phyloP scores from a whole-genome alignment of 2,329 filamentous ascomycete genomes.

The Aspergillus sp. region DNA sequence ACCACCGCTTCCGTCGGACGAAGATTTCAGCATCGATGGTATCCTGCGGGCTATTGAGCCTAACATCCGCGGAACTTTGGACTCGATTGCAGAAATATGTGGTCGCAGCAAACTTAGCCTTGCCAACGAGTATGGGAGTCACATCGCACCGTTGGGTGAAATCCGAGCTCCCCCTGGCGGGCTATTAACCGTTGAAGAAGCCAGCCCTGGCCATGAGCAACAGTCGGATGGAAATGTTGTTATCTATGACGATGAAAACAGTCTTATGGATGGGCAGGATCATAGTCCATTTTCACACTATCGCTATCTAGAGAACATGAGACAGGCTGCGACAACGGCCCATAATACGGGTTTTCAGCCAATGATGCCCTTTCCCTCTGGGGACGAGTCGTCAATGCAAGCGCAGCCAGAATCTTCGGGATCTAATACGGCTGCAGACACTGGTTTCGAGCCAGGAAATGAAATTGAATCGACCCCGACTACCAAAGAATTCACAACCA shows the following conservation, averaged over 20 bases:
- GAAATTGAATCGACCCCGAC: constrained; percentile 6
- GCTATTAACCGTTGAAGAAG: constrained; percentile 41
- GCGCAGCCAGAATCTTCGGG: constrained; percentile 9
- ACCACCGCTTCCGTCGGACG: constrained; percentile 40
- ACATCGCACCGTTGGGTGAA: constrained; percentile 58
- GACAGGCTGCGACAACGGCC: constrained; percentile 12
- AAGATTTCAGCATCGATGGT: constrained; percentile 53
- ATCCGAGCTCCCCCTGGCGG: constrained; percentile 39
- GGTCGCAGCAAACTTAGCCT: constrained; percentile 57
- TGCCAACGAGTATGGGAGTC: constrained; percentile 59
- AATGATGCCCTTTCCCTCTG: constrained; percentile 6
- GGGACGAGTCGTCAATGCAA: constrained; percentile 11
- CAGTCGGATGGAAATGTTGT: constrained; percentile 31
- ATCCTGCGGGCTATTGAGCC: constrained; percentile 55
- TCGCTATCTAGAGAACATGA: constrained; percentile 26
- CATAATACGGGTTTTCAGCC: constrained; percentile 15
- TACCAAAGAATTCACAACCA: constrained; percentile 24
- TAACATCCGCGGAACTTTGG: constrained; percentile 54
- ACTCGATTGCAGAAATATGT: constrained; percentile 60
- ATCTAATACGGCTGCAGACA: constrained; percentile 1
- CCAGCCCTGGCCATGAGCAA: constrained; percentile 32
- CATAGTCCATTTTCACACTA: constrained; percentile 31
- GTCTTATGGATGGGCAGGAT: constrained; percentile 30
- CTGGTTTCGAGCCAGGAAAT: constrained; percentile 1
- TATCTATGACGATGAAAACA: constrained; percentile 36